A percentile compares a stretch with the other conserved stretches of the same genome.
Conservation (phyloP, 805 yeast genomes). For the Saccharomyces cerevisiae region DNA sequence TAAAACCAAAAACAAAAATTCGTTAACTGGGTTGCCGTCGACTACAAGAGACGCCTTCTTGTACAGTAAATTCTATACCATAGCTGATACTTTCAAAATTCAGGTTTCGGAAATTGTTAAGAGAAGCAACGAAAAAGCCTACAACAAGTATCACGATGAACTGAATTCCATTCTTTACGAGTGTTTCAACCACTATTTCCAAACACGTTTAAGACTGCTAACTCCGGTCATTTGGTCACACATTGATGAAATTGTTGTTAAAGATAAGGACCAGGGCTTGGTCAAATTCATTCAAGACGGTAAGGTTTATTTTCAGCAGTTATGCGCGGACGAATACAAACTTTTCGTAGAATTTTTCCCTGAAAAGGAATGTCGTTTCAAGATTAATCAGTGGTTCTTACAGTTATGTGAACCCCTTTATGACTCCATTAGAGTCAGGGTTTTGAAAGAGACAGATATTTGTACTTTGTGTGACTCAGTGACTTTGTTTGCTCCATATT, state of each 20-base stretch:
- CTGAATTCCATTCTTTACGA: constrained; percentile 45
- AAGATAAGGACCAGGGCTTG: constrained; percentile 28
- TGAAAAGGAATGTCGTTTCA: constrained; percentile 29
- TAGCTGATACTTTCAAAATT: constrained; percentile 34
- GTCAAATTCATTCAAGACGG: constrained; percentile 57
- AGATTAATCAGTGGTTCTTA: constrained; percentile 51
- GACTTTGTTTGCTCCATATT: constrained; percentile 56
- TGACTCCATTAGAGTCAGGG: constrained; percentile 55
- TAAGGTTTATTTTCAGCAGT: constrained; percentile 49
- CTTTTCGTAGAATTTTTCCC: constrained; percentile 51
- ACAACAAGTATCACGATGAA: constrained; percentile 51
- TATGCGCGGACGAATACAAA: constrained; percentile 52
- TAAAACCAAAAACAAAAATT: constrained; percentile 18
- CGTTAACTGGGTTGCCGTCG: constrained; percentile 11
- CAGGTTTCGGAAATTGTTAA: constrained; percentile 33
- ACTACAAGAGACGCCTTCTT: constrained; percentile 55
- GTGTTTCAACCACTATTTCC: constrained; percentile 55
- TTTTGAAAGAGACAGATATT: constrained; percentile 65
- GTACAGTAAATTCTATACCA: constrained; percentile 53
- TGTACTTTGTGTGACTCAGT: constrained; percentile 66
- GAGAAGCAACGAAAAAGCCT: constrained; percentile 23
- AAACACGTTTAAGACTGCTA: constrained; percentile 44
- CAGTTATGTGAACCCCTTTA: constrained; percentile 69
- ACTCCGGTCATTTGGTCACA: constrained; percentile 35
- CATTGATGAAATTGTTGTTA: constrained; percentile 24